Evolutionary conservation across 768 basidiomycete genomes (phyloP).

Genomic region (Mycena haematopus): DNA sequence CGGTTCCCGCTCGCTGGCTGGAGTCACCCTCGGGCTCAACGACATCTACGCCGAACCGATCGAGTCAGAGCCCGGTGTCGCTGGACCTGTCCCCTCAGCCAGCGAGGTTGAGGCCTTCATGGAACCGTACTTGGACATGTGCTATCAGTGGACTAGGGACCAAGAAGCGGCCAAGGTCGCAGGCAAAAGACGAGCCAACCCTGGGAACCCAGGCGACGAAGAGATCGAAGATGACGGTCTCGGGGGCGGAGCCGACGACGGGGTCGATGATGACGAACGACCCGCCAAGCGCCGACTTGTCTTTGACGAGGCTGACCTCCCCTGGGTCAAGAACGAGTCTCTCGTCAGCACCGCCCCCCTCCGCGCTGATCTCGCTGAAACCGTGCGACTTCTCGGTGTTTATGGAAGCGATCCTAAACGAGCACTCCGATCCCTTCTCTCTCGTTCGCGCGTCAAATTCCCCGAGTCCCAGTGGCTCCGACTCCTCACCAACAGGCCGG

Average conservation of each 20-base stretch:
- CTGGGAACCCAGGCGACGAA: not conserved
- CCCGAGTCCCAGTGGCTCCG: constrained; percentile 8
- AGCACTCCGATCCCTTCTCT: constrained; percentile 2
- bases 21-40: not conserved
- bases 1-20: too few species aligned
- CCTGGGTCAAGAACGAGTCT: not conserved
- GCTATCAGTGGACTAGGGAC: constrained; percentile 12
- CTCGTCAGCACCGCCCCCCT: not conserved
- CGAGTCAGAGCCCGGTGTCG: not conserved
- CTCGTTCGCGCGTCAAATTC: not conserved
- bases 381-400: not conserved
- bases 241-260: not conserved
- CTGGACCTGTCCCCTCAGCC: not conserved
- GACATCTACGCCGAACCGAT: not conserved
- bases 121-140: constrained; percentile 8
- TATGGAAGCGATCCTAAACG: not conserved
- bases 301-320: constrained; percentile 1
- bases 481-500: not conserved
- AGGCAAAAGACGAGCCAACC: too few species aligned
- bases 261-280: not conserved
- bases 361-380: not conserved
- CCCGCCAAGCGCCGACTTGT: not conserved
- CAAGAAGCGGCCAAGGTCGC: not conserved
- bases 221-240: not conserved
- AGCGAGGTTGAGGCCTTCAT: not conserved